A percentile compares a stretch with the other conserved stretches of the same genome.
These are phyloP conservation scores for Ogataea pignaliae DNA, from an alignment of 805 yeast genomes.

Conservation along the genomic window DNA sequence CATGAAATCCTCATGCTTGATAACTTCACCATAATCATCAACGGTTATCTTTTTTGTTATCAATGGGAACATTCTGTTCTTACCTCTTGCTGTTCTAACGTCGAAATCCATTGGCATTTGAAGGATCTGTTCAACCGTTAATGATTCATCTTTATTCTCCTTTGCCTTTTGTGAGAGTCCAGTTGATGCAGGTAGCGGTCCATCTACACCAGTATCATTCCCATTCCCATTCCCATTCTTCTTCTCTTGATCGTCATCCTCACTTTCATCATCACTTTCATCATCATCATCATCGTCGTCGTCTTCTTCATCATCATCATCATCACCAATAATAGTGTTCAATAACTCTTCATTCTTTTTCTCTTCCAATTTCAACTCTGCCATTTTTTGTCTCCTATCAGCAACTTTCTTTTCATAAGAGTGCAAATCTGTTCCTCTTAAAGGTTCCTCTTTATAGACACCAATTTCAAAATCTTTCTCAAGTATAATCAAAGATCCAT, in stretches of 20 bases:
- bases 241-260: slow-evolving; percentile 16
- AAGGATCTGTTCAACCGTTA: slow-evolving; percentile 35
- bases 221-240: slow-evolving; percentile 12
- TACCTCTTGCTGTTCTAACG: slow-evolving; percentile 45
- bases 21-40: slow-evolving; percentile 86
- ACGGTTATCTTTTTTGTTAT: slow-evolving; percentile 51
- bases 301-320: slow-evolving; percentile 25
- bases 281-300: slow-evolving; percentile 15
- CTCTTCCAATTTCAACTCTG: slow-evolving; percentile 29
- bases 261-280: slow-evolving; percentile 12
- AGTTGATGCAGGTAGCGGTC: slow-evolving; percentile 16
- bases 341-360: slow-evolving; percentile 29
- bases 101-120: slow-evolving; percentile 52
- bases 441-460: slow-evolving; percentile 41
- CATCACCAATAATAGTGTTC: slow-evolving; percentile 25
- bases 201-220: slow-evolving; percentile 25
- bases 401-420: slow-evolving; percentile 44
- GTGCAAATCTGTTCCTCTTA: slow-evolving; percentile 47
- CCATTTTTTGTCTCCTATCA: slow-evolving; percentile 38
- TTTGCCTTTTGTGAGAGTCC: slow-evolving; percentile 5
- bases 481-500: slow-evolving; percentile 58
- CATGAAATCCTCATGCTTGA: slow-evolving; percentile 60
- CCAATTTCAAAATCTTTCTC: slow-evolving; percentile 36
- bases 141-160: slow-evolving; percentile 18
- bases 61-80: slow-evolving; percentile 73